These are phyloP conservation scores for Barnettozyma populi DNA, from an alignment of 805 yeast species.

Conservation along the genomic window DNA sequence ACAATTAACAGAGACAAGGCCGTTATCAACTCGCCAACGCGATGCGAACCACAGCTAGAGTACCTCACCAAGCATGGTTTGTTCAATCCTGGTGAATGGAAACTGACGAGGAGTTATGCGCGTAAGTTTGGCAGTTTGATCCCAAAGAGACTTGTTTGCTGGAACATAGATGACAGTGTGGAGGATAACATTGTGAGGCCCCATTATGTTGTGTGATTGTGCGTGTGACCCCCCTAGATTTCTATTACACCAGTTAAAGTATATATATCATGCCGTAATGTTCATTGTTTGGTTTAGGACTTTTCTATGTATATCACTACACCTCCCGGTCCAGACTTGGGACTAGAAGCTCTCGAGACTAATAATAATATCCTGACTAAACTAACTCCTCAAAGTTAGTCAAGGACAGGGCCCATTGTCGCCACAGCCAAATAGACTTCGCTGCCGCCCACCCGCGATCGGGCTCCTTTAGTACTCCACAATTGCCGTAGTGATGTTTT, in stretches of 20 bases:
- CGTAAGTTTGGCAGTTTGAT: conserved; percentile 9
- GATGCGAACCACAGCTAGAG: conserved; percentile 6
- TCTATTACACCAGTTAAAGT: too few relatives aligned
- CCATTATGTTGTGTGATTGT: background rate
- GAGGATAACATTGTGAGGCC: conserved; percentile 9
- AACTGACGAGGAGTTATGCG: conserved; percentile 9
- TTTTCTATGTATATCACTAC: too few relatives aligned
- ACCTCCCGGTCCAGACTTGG: too few relatives aligned
- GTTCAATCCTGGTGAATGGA: conserved; percentile 11
- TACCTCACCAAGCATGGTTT: conserved; percentile 5
- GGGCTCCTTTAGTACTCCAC: background rate
- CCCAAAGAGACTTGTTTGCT: conserved; percentile 10
- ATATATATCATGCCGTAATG: background rate
- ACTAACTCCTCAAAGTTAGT: background rate
- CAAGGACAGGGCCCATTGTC: background rate
- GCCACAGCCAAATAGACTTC: background rate
- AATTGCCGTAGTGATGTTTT: background rate
- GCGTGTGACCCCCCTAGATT: background rate
- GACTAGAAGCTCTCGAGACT: too few relatives aligned
- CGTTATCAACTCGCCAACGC: background rate
- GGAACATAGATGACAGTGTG: conserved; percentile 11
- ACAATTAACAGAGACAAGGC: conserved; percentile 3
- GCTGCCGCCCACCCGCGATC: background rate
- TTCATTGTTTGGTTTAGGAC: background rate
- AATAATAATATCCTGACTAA: too few relatives aligned